Conservation (phyloP, 2,329 filamentous ascomycete species). For the Hypoxylon sp. region DNA sequence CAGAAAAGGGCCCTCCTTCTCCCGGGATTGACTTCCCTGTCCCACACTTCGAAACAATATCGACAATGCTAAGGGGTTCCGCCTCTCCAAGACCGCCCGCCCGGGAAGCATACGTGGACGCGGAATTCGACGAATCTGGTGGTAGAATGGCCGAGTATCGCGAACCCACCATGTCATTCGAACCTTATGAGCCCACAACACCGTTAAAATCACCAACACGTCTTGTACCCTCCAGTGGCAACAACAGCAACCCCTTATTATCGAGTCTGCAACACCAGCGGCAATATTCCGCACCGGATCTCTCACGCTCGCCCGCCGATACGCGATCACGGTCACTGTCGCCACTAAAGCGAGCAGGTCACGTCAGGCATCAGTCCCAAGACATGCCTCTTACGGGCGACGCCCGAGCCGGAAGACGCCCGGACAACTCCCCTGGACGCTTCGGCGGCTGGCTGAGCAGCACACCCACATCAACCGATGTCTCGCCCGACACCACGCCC, state of each 20-base stretch:
- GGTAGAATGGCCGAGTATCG: constrained; percentile 30
- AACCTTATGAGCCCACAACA: constrained; percentile 37
- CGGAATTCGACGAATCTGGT: constrained; percentile 27
- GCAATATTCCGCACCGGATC: constrained; percentile 45
- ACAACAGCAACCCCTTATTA: constrained; percentile 20
- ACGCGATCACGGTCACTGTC: constrained; percentile 28
- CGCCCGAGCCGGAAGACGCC: constrained; percentile 47
- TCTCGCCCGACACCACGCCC: constrained; percentile 51
- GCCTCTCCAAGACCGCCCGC: constrained; percentile 24
- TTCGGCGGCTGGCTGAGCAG: constrained; percentile 52
- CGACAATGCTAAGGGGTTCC: constrained; percentile 44
- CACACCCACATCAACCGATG: constrained; percentile 44
- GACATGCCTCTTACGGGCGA: constrained; percentile 60
- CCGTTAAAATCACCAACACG: constrained; percentile 32
- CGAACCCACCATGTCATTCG: constrained; percentile 43
- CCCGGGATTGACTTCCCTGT: constrained; percentile 21
- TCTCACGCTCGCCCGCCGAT: constrained; percentile 31
- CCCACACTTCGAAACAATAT: constrained; percentile 42
- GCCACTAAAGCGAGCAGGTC: constrained; percentile 27
- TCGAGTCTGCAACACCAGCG: constrained; percentile 45
- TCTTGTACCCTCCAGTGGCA: constrained; percentile 23
- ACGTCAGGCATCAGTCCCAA: constrained; percentile 42
- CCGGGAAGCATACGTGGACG: constrained; percentile 25
- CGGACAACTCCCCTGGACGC: constrained; percentile 47
- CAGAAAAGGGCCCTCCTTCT: constrained; percentile 18